These are phyloP conservation scores for Euphorbia schlechtendalii DNA, from an alignment of 441 rosid genomes.

Conservation along the genomic window DNA sequence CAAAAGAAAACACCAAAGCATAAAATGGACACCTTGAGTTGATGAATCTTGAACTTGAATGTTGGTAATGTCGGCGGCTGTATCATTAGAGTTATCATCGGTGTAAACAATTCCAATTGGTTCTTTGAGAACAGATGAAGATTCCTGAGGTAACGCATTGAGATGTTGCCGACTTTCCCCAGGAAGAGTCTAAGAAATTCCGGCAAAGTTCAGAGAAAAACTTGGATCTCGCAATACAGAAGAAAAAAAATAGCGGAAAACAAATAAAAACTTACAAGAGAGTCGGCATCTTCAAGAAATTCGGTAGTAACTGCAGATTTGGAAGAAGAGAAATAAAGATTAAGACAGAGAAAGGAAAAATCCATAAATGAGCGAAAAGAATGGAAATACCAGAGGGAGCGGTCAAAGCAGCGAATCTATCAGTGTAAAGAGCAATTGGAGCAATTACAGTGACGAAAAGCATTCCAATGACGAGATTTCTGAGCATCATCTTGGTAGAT, in stretches of 20 bases:
- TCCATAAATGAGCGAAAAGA: constrained; percentile 18
- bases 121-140: constrained; percentile 37
- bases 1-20: not conserved
- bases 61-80: not conserved
- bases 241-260: not conserved
- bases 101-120: constrained; percentile 50
- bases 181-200: constrained; percentile 39
- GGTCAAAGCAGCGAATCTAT: constrained; percentile 36
- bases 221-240: not conserved
- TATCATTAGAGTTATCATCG: constrained; percentile 21
- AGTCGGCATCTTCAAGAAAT: constrained; percentile 52
- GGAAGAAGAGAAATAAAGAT: not conserved
- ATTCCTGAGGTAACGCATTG: constrained; percentile 64
- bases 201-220: not conserved
- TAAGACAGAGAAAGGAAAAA: not conserved
- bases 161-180: constrained; percentile 43
- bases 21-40: constrained; percentile 5
- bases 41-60: constrained; percentile 13
- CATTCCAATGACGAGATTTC: constrained; percentile 53
- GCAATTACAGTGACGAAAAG: constrained; percentile 55
- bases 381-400: constrained; percentile 35
- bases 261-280: constrained; percentile 40
- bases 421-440: constrained; percentile 59
- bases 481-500: constrained; percentile 32
- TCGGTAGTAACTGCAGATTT: constrained; percentile 45